Evolutionary conservation across 1,284 basidiomycete species (phyloP), one percentile per base, ranked within the genome.

Genomic region (Wolfiporia cocos): DNA sequence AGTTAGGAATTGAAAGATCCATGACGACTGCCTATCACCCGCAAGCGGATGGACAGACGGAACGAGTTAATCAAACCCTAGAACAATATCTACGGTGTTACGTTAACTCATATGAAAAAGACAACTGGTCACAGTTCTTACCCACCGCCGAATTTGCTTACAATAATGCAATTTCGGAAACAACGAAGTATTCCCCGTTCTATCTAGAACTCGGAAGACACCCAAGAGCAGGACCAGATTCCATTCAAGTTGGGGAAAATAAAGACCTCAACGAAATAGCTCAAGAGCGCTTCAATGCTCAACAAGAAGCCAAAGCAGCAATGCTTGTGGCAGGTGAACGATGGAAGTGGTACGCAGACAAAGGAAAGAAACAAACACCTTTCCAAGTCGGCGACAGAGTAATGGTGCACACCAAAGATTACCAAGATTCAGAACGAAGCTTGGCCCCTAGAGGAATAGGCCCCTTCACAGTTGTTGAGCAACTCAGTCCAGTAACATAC

Each of bases 31-130:
- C 33, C 48, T 57, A 17, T 58, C 67, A 73, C 44, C 70, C 69
- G 0, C 56, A 73, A 44, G 60, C 66, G 0, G 65, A 76, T 42
- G 67, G 73, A 0, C 66, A 72, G 47, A 32, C 49, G 3, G 49
- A 56, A 33, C 28, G 43, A 14, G 41, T 37, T 11, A 55, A 54
- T 15, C 52, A 49, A 19, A 56, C 50, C 0, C 46, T 76, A 1
- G 66, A 75, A 48, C 56, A 58, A 1, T 69, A 64, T 45, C 53
- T 74, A 2, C 55, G 58, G 3, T 57, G 5, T 70, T 65, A 42
- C 55, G 73, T n/a, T n/a, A n/a, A n/a, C 23, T 48, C 4, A 56
- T 49, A 28, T 66, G 65, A 37, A 22, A 32, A 4, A 28, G 14
- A 28, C 14, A 14, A 28, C 26, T 28, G 26, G 14, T 7, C 14